Base-by-base conservation (phyloP, 768 basidiomycete genomes). In the Pleurotus citrinopileatus region DNA sequence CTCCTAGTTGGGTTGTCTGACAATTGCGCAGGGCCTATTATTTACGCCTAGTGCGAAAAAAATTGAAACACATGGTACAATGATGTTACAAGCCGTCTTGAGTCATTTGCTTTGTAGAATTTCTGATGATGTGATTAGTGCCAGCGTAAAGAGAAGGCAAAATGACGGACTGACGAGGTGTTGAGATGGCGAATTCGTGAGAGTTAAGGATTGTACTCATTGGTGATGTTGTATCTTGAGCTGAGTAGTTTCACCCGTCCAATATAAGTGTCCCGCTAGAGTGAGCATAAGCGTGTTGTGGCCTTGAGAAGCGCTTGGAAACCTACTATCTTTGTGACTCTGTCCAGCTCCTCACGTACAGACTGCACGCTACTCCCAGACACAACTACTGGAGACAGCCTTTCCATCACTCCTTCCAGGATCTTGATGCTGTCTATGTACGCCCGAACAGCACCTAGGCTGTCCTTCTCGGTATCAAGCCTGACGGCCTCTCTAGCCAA, bases 241-340 rank as follows among this genome's bases (percentile, higher is more conserved):
- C 48, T 51, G 29, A 51, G 34, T 5, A 51, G 19, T 23, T 38
- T 51, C 34, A 51, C 48, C 32, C 48, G 29, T 9, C 27, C 32
- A n/a, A 20, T 37, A n/a, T 51, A 51, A n/a, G 48, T 51, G 23
- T 51, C 34, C 13, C 48, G 48, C 48, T 51, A 51, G 19, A 29
- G 23, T 27, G 27, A 23, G 17, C 32, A 1, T 7, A 10, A 1
- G n/a, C 23, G 17, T n/a, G 28, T 22, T 15, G 9, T 10, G 8
- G 13, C n/a, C 26, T n/a, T 17, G 4, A 6, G 2, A 32, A n/a
- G 15, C 42, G 6, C 20, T 10, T 13, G 7, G 45, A 6, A 4
- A 37, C 48, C 37, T 20, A 51, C 48, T 20, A 51, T 51, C 12
- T 37, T 51, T 23, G 29, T 36, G 20, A 51, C 48, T 2, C 48